Percentiles rank a stretch among this genome's conserved stretches.
phyloP scores from a whole-genome alignment of 345 rosid genomes.

The Mangifera indica region DNA sequence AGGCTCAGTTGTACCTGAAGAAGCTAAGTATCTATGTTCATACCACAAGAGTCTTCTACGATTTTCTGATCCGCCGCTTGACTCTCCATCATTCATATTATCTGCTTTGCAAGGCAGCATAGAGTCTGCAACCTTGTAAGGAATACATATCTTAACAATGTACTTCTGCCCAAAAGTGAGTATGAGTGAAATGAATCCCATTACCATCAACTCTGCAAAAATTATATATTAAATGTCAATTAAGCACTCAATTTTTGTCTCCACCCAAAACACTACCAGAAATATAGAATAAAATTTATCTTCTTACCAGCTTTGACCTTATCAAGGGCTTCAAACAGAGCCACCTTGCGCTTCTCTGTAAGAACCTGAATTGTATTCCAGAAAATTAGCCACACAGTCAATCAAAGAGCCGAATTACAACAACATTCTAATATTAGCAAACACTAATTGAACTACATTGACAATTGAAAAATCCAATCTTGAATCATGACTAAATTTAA shows the following conservation, averaged over 20 bases:
- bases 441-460: no score
- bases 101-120: conserved; percentile 67
- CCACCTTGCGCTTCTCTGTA: conserved; percentile 72
- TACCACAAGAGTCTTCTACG: conserved; percentile 63
- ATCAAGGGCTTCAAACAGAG: conserved; percentile 82
- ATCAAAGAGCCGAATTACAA: neutral
- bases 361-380: conserved; percentile 52
- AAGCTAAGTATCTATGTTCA: conserved; percentile 49
- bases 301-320: conserved; percentile 78
- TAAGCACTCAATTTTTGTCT: neutral
- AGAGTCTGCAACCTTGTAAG: conserved; percentile 48
- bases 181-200: conserved; percentile 90
- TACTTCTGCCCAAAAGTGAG: conserved; percentile 69
- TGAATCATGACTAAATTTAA: neutral
- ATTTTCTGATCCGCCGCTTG: conserved; percentile 29
- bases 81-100: neutral
- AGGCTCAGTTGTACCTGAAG: conserved; percentile 20
- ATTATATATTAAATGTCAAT: neutral
- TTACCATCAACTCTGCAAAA: conserved; percentile 85
- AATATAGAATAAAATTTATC: neutral
- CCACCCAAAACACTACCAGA: neutral
- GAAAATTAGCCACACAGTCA: neutral
- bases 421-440: neutral
- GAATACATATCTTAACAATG: conserved; percentile 63
- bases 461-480: neutral